Evolutionary conservation across 2,329 filamentous ascomycete species (phyloP).

Genomic region (Colletotrichum paranaense): DNA sequence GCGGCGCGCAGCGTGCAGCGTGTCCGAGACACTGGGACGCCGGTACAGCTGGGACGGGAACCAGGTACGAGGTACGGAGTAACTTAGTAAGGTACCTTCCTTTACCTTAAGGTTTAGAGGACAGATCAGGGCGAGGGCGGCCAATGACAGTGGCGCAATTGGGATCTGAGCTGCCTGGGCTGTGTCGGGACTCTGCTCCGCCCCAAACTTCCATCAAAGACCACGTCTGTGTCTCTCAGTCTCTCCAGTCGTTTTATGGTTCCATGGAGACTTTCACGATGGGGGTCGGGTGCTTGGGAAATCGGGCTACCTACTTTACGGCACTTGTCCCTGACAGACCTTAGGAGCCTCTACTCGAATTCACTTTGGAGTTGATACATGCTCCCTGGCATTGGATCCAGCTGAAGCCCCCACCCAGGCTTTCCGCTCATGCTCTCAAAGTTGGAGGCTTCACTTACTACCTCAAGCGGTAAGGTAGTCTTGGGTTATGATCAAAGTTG

Average conservation of each 20-base stretch:
- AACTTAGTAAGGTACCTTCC: too few relatives aligned
- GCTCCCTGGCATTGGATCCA: too few relatives aligned
- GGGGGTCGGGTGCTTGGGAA: not conserved
- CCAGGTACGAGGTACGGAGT: not conserved
- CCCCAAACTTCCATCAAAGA: not conserved
- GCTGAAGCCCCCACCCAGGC: too few relatives aligned
- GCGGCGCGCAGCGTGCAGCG: not conserved
- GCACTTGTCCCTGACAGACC: too few relatives aligned
- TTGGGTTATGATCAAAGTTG: too few relatives aligned
- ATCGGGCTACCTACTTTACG: too few relatives aligned
- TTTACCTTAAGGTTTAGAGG: too few relatives aligned
- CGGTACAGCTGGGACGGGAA: not conserved
- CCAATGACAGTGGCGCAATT: constrained; percentile 18
- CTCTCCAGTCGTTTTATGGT: not conserved
- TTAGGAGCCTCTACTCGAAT: too few relatives aligned
- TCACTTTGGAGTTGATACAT: too few relatives aligned
- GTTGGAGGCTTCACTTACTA: too few relatives aligned
- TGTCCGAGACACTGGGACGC: constrained; percentile 1
- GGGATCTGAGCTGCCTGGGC: not conserved
- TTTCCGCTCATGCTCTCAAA: too few relatives aligned
- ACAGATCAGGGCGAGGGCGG: not conserved
- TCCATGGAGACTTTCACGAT: not conserved
- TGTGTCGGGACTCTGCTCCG: not conserved
- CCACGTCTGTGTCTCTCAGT: not conserved
- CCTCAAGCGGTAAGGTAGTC: too few relatives aligned